phyloP scores from a whole-genome alignment of 2,329 filamentous ascomycete species.

The Sordariomycetes sp. region DNA sequence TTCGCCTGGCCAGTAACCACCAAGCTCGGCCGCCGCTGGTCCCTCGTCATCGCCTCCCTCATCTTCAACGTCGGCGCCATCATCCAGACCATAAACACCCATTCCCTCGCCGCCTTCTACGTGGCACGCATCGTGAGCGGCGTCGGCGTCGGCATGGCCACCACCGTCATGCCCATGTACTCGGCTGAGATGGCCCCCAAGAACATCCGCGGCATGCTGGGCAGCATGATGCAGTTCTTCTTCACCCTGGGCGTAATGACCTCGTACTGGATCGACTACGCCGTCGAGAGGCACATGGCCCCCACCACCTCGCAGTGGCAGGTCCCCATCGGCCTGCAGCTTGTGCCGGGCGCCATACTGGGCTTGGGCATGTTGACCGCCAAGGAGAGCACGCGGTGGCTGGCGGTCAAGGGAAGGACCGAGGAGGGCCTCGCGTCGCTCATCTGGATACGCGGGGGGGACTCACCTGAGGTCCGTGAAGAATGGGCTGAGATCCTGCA shows the following conservation, averaged over 20 bases:
- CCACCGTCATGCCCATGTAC: conserved; percentile 33
- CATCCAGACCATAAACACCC: conserved; percentile 25
- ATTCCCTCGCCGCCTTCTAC: conserved; percentile 24
- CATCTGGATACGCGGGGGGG: conserved; percentile 40
- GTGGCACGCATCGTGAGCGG: conserved; percentile 22
- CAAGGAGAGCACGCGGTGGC: conserved; percentile 35
- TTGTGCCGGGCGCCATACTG: conserved; percentile 33
- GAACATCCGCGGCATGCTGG: conserved; percentile 28
- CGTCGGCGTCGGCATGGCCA: conserved; percentile 22
- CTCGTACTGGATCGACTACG: conserved; percentile 28
- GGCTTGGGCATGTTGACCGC: conserved; percentile 36
- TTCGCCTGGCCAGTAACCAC: conserved; percentile 31
- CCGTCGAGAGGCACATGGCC: conserved; percentile 25
- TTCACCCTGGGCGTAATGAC: conserved; percentile 30
- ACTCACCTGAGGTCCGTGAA: conserved; percentile 19
- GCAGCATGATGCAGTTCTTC: conserved; percentile 32
- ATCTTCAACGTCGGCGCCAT: conserved; percentile 33
- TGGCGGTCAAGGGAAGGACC: conserved; percentile 29
- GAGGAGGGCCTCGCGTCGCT: conserved; percentile 35
- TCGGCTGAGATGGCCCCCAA: conserved; percentile 35
- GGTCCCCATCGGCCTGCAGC: conserved; percentile 33
- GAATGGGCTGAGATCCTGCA: conserved; percentile 30
- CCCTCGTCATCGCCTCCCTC: conserved; percentile 24
- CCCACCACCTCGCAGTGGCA: conserved; percentile 34
- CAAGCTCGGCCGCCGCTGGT: conserved; percentile 25